Evolutionary conservation across 1,284 basidiomycete species (phyloP).

Genomic region (Crepidotus sp.): DNA sequence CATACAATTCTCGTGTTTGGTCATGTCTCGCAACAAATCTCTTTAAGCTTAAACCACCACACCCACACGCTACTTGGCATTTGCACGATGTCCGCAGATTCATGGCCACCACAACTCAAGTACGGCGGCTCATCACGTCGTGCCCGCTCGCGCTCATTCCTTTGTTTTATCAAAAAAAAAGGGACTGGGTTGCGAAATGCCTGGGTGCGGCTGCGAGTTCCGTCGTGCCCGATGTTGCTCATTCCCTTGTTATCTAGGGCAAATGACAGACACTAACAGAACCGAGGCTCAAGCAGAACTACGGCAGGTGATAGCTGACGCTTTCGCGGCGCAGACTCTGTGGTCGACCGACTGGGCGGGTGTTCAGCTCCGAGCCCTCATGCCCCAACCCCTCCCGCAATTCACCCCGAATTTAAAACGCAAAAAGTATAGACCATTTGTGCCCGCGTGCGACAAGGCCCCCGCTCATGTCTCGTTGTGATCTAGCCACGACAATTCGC

Average conservation of each 20-base stretch:
- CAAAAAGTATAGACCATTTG: conserved; percentile 18
- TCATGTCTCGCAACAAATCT: conserved; percentile 1
- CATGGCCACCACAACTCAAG: conserved; percentile 60
- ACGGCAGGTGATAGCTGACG: conserved; percentile 80
- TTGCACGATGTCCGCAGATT: conserved; percentile 47
- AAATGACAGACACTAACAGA: conserved; percentile 72
- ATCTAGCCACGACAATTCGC: conserved; percentile 32
- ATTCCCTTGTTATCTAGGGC: conserved; percentile 36
- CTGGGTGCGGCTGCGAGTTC: conserved; percentile 29
- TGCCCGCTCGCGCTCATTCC: conserved; percentile 4
- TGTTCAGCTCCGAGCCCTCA: conserved; percentile 59
- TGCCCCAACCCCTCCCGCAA: conserved; percentile 12
- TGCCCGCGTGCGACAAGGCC: conserved; percentile 12
- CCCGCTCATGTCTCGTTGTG: background rate
- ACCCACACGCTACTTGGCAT: background rate
- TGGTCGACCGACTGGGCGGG: conserved; percentile 86
- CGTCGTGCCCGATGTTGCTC: conserved; percentile 9
- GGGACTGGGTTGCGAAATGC: conserved; percentile 81
- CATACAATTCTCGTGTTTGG: conserved; percentile 6
- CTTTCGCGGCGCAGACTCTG: conserved; percentile 69
- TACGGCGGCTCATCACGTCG: conserved; percentile 23
- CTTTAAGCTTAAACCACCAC: background rate
- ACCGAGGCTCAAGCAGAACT: conserved; percentile 71
- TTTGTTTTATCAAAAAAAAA: conserved; percentile 26
- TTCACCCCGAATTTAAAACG: conserved; percentile 19